Percentiles rank a stretch among this genome's conserved stretches.
Evolutionary conservation across 2,329 filamentous ascomycete genomes (phyloP).

Genomic region (Cladophialophora carrionii): DNA sequence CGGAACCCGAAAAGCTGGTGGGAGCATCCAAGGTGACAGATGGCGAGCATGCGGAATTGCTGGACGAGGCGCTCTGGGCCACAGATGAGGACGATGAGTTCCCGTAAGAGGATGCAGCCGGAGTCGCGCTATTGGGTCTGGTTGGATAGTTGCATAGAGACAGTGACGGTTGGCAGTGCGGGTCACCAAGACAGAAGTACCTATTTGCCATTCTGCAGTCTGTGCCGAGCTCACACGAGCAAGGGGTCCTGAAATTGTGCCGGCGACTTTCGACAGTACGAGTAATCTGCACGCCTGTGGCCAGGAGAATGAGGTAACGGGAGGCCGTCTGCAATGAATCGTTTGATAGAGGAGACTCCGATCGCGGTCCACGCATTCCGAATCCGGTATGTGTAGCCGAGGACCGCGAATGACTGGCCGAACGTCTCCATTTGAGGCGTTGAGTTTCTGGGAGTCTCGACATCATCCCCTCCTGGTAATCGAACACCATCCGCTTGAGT

Average conservation of each 20-base stretch:
- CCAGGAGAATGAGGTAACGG: neutral
- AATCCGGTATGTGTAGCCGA: slow-evolving; percentile 12
- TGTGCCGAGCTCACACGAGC: neutral
- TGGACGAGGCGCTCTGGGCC: slow-evolving; percentile 34
- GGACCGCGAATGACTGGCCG: neutral
- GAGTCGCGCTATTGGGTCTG: neutral
- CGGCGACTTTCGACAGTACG: neutral
- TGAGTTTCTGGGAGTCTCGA: neutral
- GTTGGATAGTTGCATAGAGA: neutral
- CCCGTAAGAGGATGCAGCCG: slow-evolving; percentile 10
- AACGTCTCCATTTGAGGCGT: neutral
- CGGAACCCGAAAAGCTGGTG: slow-evolving; percentile 6
- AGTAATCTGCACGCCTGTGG: neutral
- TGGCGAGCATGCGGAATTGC: slow-evolving; percentile 31
- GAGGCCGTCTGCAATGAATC: neutral
- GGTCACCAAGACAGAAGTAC: neutral
- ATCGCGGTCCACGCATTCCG: neutral
- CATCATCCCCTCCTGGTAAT: neutral
- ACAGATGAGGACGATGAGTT: slow-evolving; percentile 34
- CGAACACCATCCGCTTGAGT: neutral
- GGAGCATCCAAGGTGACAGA: neutral
- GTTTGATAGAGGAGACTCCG: neutral
- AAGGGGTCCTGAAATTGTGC: neutral
- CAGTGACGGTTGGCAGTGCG: neutral
- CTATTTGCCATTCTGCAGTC: neutral